Evolutionary conservation across 371 early-diverging fungal genomes (phyloP).

Genomic region (Mucor sp.): DNA sequence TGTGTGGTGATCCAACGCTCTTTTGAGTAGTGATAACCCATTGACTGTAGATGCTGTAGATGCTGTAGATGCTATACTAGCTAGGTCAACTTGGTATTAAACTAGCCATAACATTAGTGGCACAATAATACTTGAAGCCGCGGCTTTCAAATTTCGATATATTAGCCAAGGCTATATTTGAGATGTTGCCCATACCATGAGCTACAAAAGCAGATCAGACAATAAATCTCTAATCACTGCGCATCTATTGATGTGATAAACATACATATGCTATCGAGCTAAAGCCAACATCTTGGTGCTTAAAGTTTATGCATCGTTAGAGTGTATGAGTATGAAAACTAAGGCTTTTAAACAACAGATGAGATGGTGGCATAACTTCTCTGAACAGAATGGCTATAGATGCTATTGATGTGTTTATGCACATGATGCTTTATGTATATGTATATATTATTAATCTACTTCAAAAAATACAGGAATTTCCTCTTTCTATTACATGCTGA

Average conservation of each 20-base stretch:
- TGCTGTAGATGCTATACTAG: too few species aligned
- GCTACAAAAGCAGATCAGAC: neutral
- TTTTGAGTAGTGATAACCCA: too few species aligned
- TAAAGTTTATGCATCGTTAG: neutral
- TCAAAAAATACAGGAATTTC: neutral
- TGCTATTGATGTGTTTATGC: neutral
- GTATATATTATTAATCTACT: neutral
- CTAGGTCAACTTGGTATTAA: neutral
- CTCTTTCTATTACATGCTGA: conserved; percentile 43
- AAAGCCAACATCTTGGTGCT: neutral
- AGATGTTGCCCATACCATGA: neutral
- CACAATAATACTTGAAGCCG: neutral
- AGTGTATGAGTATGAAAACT: neutral
- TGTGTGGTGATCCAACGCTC: too few species aligned
- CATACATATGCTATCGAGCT: neutral
- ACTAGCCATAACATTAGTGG: neutral
- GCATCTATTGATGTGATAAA: neutral
- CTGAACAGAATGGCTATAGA: neutral
- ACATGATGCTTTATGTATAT: neutral
- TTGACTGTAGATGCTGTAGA: too few species aligned
- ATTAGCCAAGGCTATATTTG: neutral
- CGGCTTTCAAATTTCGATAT: neutral
- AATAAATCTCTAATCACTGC: neutral
- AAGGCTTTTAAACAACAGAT: neutral
- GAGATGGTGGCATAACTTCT: too few species aligned